phyloP scores from a whole-genome alignment of 441 rosid genomes.

The Eutrema salsugineum region DNA sequence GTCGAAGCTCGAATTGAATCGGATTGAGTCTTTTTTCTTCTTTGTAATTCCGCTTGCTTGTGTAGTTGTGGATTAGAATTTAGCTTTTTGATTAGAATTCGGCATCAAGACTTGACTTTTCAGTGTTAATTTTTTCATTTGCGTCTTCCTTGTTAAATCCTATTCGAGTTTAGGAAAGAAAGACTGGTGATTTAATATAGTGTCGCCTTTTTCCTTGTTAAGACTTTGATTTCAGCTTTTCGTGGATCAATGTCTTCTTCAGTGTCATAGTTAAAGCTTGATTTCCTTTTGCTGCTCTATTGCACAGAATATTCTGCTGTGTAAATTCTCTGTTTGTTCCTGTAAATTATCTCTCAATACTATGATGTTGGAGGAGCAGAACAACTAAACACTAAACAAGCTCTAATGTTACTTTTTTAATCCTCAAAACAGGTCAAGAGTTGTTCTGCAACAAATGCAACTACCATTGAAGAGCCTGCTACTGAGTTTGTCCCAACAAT shows the following conservation, averaged over 20 bases:
- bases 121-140: not conserved
- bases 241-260: not conserved
- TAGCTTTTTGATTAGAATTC: not conserved
- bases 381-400: not conserved
- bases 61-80: not conserved
- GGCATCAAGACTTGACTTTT: constrained; percentile 1
- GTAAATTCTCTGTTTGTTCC: not conserved
- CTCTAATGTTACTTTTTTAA: not conserved
- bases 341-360: not conserved
- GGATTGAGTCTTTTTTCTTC: not conserved
- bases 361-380: not conserved
- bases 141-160: not conserved
- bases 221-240: not conserved
- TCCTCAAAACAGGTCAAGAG: constrained; percentile 11
- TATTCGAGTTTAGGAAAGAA: not conserved
- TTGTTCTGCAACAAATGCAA: constrained; percentile 16
- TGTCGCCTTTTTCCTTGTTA: not conserved
- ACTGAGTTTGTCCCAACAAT: constrained; percentile 46
- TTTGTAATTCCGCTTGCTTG: not conserved
- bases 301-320: not conserved
- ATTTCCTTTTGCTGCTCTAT: not conserved
- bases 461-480: constrained; percentile 1
- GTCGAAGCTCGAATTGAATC: not conserved
- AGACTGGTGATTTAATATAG: not conserved
- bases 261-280: not conserved